phyloP scores from a whole-genome alignment of 768 basidiomycete species.

The Podaxis sp. region DNA sequence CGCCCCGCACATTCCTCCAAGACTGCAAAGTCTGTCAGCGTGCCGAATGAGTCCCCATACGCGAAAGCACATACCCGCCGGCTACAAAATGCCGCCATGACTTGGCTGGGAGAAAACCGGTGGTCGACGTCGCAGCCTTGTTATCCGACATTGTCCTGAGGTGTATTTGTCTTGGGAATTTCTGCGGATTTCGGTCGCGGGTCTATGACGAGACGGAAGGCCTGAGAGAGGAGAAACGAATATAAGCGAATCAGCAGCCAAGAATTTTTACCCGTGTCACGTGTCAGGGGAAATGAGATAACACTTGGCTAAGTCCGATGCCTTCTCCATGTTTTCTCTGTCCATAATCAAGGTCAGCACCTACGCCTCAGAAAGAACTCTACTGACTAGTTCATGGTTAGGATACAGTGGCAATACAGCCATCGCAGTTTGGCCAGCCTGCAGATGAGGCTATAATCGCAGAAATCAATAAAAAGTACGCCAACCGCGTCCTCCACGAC shows the following conservation, averaged over 20 bases:
- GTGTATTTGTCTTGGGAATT: neutral
- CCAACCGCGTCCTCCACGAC: slow-evolving; percentile 87
- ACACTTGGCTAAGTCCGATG: neutral
- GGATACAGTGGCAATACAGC: slow-evolving; percentile 92
- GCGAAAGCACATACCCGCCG: slow-evolving; percentile 65
- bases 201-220: neutral
- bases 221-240: neutral
- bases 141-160: slow-evolving; percentile 1
- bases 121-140: slow-evolving; percentile 9
- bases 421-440: slow-evolving; percentile 79
- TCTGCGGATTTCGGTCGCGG: neutral
- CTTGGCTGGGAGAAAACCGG: slow-evolving; percentile 41
- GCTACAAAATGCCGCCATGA: slow-evolving; percentile 86
- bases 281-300: neutral
- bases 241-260: neutral
- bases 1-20: slow-evolving; percentile 97
- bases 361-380: neutral
- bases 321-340: slow-evolving; percentile 9
- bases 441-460: slow-evolving; percentile 78
- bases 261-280: slow-evolving; percentile 9
- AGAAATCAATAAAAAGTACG: slow-evolving; percentile 94
- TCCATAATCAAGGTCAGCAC: slow-evolving; percentile 13
- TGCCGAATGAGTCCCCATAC: neutral
- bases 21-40: slow-evolving; percentile 40
- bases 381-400: slow-evolving; percentile 28